Evolutionary conservation across 2,329 filamentous ascomycete species (phyloP).

Genomic region (Aspergillus sp.): DNA sequence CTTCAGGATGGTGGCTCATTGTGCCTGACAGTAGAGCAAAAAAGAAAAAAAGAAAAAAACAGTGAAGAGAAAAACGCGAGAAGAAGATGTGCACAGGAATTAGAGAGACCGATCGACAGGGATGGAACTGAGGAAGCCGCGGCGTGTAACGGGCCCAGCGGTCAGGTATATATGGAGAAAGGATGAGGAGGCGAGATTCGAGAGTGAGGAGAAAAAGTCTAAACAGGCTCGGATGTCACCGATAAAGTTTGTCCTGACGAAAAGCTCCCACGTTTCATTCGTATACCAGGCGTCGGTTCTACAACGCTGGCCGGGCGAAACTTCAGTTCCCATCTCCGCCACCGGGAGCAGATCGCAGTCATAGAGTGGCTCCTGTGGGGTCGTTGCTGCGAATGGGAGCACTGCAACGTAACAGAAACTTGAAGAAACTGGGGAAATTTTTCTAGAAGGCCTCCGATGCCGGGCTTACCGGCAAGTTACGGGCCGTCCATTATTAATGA

Average conservation of each 20-base stretch:
- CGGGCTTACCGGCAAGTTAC: slow-evolving; percentile 6
- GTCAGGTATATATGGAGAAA: slow-evolving; percentile 1
- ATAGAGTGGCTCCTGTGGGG: slow-evolving; percentile 21
- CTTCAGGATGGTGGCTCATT: slow-evolving; percentile 19
- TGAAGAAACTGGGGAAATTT: slow-evolving; percentile 26
- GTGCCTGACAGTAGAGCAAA: slow-evolving; percentile 9
- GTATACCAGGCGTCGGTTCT: background rate
- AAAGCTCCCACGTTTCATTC: background rate
- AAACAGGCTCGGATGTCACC: background rate
- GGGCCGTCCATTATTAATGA: slow-evolving; percentile 9
- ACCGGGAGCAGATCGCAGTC: slow-evolving; percentile 22
- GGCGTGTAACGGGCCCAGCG: background rate
- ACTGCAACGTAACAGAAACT: slow-evolving; percentile 29
- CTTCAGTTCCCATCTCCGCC: slow-evolving; percentile 11
- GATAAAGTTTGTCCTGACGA: slow-evolving; percentile 3
- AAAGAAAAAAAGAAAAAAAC: background rate
- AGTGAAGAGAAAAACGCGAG: background rate
- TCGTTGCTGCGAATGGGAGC: slow-evolving; percentile 24
- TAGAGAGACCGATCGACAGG: background rate
- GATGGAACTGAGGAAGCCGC: background rate
- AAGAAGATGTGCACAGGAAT: background rate
- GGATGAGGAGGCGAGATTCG: background rate
- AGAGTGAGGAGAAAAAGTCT: background rate
- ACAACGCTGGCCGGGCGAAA: background rate
- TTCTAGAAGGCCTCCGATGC: slow-evolving; percentile 16